phyloP scores from a whole-genome alignment of 208 protist species.

The Crithidia expoeki region DNA sequence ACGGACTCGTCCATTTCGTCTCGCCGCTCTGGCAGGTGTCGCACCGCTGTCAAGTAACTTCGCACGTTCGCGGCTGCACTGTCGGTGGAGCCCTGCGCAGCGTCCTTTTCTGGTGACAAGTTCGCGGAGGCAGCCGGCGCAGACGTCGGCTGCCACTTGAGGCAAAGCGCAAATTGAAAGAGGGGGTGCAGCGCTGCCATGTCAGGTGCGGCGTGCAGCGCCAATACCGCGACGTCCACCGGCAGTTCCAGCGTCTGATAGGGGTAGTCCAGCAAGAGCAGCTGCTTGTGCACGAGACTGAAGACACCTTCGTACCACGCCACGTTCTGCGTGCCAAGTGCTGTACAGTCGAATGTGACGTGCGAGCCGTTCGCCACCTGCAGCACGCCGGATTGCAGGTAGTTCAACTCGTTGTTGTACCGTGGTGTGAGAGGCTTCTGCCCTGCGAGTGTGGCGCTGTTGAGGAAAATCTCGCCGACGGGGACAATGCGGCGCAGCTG shows the following conservation, averaged over 20 bases:
- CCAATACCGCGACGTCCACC: conserved; percentile 67
- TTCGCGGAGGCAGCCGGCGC: no score
- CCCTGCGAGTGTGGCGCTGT: not conserved
- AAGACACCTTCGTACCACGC: conserved; percentile 63
- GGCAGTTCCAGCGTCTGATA: conserved; percentile 72
- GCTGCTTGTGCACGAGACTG: conserved; percentile 64
- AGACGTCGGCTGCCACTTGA: conserved; percentile 31
- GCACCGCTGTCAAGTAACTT: conserved; percentile 50
- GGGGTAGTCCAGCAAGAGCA: conserved; percentile 66
- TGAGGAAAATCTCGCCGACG: conserved; percentile 58
- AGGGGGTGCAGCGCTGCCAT: conserved; percentile 21
- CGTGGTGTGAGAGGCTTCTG: conserved; percentile 36
- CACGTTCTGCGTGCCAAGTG: conserved; percentile 17
- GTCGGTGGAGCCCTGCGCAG: conserved; percentile 5
- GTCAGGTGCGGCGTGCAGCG: conserved; percentile 31
- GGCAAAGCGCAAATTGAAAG: conserved; percentile 48
- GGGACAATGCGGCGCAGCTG: conserved; percentile 50
- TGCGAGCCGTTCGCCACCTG: conserved; percentile 86
- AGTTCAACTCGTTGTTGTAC: conserved; percentile 62
- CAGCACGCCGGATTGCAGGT: conserved; percentile 63
- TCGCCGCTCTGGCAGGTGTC: conserved; percentile 17
- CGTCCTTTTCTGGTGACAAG: conserved; percentile 9
- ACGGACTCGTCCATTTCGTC: conserved; percentile 27
- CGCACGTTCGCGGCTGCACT: conserved; percentile 36
- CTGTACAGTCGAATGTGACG: conserved; percentile 71